These are phyloP conservation scores for Oxyria digyna DNA, from an alignment of 148 eudicot species.

Conservation along the genomic window DNA sequence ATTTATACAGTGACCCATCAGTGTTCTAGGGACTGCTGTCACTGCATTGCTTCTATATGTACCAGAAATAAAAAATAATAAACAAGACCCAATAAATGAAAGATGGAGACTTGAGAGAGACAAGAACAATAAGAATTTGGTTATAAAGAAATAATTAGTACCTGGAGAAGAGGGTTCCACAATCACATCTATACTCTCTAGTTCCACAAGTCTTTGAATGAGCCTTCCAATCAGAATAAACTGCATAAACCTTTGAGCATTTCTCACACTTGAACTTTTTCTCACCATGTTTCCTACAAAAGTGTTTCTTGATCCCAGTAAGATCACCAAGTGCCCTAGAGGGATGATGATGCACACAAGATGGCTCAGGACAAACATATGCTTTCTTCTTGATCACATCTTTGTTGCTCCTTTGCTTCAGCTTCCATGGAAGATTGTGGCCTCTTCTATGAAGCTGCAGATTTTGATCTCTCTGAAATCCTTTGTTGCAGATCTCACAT, in stretches of 20 bases:
- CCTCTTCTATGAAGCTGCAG: slow-evolving; percentile 91
- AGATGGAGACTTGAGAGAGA: slow-evolving; percentile 6
- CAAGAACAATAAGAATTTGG: neutral
- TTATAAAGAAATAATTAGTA: slow-evolving; percentile 13
- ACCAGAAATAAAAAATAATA: slow-evolving; percentile 7
- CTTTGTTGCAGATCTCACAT: slow-evolving; percentile 92
- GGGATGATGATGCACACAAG: slow-evolving; percentile 80
- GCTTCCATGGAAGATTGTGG: slow-evolving; percentile 94
- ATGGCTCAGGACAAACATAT: slow-evolving; percentile 81
- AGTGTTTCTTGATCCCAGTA: slow-evolving; percentile 92
- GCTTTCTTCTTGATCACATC: slow-evolving; percentile 55
- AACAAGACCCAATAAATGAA: slow-evolving; percentile 18
- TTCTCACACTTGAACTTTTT: slow-evolving; percentile 86
- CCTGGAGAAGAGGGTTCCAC: slow-evolving; percentile 93
- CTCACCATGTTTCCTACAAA: slow-evolving; percentile 82
- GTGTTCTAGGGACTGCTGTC: slow-evolving; percentile 26
- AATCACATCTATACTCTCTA: slow-evolving; percentile 84
- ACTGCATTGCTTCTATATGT: slow-evolving; percentile 6
- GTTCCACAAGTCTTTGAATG: slow-evolving; percentile 90
- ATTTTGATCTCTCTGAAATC: slow-evolving; percentile 94
- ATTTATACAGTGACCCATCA: slow-evolving; percentile 44
- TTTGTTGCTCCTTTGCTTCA: slow-evolving; percentile 53
- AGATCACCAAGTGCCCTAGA: slow-evolving; percentile 91
- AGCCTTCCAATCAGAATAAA: slow-evolving; percentile 96
- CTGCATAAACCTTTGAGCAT: slow-evolving; percentile 86